phyloP scores from a whole-genome alignment of 2,329 filamentous ascomycete genomes.

The Calonectria fujianensis region DNA sequence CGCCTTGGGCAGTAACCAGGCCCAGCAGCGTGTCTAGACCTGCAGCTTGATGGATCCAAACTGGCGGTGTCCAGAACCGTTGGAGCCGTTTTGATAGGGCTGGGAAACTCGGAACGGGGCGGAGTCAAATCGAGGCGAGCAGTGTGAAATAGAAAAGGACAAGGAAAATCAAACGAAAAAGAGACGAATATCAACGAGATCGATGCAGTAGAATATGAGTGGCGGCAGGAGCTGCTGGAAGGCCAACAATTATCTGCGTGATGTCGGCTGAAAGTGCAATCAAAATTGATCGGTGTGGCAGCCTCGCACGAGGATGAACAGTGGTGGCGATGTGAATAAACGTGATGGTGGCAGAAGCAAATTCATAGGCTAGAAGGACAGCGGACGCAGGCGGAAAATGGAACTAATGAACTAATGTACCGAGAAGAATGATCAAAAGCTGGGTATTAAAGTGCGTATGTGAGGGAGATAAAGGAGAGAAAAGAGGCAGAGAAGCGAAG shows the following conservation, averaged over 20 bases:
- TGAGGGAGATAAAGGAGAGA: slow-evolving; percentile 5
- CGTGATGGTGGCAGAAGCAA: slow-evolving; percentile 20
- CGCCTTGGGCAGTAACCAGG: slow-evolving; percentile 5
- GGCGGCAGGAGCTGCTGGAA: background rate
- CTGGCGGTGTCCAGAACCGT: slow-evolving; percentile 20
- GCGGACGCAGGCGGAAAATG: background rate
- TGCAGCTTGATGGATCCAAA: slow-evolving; percentile 16
- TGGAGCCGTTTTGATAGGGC: slow-evolving; percentile 7
- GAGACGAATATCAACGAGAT: background rate
- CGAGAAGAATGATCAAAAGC: background rate
- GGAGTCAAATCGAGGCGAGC: slow-evolving; percentile 1
- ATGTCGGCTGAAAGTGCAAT: background rate
- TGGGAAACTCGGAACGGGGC: background rate
- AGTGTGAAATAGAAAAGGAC: background rate
- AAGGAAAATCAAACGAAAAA: background rate
- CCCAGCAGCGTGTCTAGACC: background rate
- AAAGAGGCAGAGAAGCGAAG: background rate
- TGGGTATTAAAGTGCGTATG: background rate
- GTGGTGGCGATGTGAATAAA: slow-evolving; percentile 6
- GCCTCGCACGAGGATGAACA: background rate
- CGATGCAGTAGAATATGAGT: background rate
- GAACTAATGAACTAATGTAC: background rate
- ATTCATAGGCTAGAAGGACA: slow-evolving; percentile 6
- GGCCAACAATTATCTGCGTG: background rate
- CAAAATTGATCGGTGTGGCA: background rate